Evolutionary conservation across 768 basidiomycete species (phyloP).

Genomic region (Termitomyces sp.): DNA sequence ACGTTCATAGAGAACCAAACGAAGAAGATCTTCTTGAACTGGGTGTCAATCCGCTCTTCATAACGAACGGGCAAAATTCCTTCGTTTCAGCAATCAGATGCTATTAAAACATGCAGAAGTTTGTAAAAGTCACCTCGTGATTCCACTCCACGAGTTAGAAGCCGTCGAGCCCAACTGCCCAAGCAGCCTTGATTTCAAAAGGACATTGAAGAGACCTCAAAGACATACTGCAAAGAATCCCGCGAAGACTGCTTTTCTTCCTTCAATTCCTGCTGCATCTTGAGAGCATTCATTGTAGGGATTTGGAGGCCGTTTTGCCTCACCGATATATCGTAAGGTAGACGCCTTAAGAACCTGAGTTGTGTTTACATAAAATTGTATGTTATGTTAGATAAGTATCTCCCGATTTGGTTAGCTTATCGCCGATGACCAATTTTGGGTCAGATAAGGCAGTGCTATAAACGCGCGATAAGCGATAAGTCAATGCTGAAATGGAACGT

Average conservation of each 20-base stretch:
- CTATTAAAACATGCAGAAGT: background rate
- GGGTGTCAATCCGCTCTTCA: constrained; percentile 53
- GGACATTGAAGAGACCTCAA: background rate
- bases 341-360: too few species aligned
- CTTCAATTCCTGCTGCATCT: background rate
- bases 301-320: background rate
- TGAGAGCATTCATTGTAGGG: background rate
- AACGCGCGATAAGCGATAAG: too few species aligned
- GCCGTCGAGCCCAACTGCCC: constrained; percentile 11
- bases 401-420: too few species aligned
- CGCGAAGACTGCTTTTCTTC: background rate
- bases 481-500: too few species aligned
- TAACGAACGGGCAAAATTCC: constrained; percentile 53
- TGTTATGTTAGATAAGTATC: too few species aligned
- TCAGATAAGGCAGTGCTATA: too few species aligned
- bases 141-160: constrained; percentile 25
- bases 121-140: constrained; percentile 21
- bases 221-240: background rate
- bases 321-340: background rate
- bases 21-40: constrained; percentile 68
- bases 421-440: too few species aligned
- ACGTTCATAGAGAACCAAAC: constrained; percentile 72
- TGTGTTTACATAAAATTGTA: too few species aligned
- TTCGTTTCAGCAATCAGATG: constrained; percentile 7
- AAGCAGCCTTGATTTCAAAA: background rate